These are phyloP conservation scores for Tricholoma flavovirens DNA, from an alignment of 768 basidiomycete species.

Conservation along the genomic window DNA sequence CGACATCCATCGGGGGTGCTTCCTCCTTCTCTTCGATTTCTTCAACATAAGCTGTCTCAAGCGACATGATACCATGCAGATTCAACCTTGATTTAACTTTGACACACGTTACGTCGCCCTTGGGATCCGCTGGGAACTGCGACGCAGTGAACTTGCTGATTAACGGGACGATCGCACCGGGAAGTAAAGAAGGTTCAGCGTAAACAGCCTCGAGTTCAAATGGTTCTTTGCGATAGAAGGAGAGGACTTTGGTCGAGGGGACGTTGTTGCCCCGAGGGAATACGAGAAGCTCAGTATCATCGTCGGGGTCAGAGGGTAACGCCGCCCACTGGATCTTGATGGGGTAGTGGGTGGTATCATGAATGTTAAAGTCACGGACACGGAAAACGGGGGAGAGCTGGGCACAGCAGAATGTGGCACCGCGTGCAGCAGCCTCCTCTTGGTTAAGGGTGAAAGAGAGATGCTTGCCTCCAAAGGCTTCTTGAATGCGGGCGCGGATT, in stretches of 20 bases:
- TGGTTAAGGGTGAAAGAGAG: constrained; percentile 94
- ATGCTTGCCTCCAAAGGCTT: constrained; percentile 74
- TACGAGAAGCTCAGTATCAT: constrained; percentile 88
- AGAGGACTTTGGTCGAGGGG: constrained; percentile 93
- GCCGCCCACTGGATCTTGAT: constrained; percentile 89
- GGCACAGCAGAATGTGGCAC: constrained; percentile 95
- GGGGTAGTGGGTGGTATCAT: constrained; percentile 82
- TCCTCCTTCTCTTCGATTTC: constrained; percentile 78
- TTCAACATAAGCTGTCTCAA: constrained; percentile 83
- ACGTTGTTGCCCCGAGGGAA: constrained; percentile 82
- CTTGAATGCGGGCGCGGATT: constrained; percentile 81
- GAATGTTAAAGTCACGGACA: constrained; percentile 88
- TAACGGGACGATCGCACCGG: constrained; percentile 81
- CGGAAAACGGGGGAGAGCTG: constrained; percentile 98
- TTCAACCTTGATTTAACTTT: constrained; percentile 91
- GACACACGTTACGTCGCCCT: constrained; percentile 72
- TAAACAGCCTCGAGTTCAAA: constrained; percentile 90
- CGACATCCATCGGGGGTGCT: constrained; percentile 62
- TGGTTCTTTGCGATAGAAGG: constrained; percentile 84
- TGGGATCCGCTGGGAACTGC: constrained; percentile 61
- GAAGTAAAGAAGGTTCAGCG: constrained; percentile 64
- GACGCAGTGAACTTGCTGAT: constrained; percentile 79
- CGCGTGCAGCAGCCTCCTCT: constrained; percentile 95
- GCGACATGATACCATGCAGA: constrained; percentile 79
- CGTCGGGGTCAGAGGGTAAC: constrained; percentile 68